These are phyloP conservation scores for Boletus rubescentipes DNA, from an alignment of 768 basidiomycete species.

Conservation along the genomic window DNA sequence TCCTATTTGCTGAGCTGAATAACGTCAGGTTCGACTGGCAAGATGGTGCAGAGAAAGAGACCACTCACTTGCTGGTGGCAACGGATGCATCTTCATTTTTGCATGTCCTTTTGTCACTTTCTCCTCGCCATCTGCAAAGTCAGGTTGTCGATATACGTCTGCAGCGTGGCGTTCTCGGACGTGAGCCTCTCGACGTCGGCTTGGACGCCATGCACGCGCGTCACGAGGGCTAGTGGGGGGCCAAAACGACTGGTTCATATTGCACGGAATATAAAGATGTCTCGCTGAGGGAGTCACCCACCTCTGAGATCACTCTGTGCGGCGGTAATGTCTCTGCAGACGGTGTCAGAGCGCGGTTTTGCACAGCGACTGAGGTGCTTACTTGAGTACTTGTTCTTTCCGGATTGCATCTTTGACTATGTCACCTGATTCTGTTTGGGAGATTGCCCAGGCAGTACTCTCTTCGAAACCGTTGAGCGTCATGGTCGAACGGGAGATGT, in stretches of 20 bases:
- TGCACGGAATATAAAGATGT: not conserved
- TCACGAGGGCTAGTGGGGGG: conserved; percentile 53
- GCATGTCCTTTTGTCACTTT: conserved; percentile 42
- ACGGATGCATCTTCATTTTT: not conserved
- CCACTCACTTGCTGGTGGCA: conserved; percentile 7
- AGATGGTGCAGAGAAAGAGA: not conserved
- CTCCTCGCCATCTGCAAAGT: conserved; percentile 85
- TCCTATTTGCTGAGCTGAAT: not conserved
- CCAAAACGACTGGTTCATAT: not conserved
- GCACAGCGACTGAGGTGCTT: conserved; percentile 22
- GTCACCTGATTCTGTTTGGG: conserved; percentile 50
- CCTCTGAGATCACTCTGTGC: conserved; percentile 77
- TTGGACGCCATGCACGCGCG: conserved; percentile 67
- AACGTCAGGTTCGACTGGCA: not conserved
- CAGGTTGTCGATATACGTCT: conserved; percentile 88
- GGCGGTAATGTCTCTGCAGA: conserved; percentile 65
- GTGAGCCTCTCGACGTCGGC: conserved; percentile 77
- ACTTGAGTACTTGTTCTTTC: conserved; percentile 82
- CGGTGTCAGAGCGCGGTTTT: not conserved
- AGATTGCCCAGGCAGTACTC: conserved; percentile 50
- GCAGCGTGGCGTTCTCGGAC: conserved; percentile 78
- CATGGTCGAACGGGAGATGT: conserved; percentile 32
- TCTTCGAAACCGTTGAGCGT: conserved; percentile 44
- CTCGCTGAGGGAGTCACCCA: conserved; percentile 32
- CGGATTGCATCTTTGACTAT: conserved; percentile 72